A percentile compares a stretch with the other conserved stretches of the same genome.
phyloP scores from a whole-genome alignment of 768 basidiomycete species.

The Tulasnella sp. region DNA sequence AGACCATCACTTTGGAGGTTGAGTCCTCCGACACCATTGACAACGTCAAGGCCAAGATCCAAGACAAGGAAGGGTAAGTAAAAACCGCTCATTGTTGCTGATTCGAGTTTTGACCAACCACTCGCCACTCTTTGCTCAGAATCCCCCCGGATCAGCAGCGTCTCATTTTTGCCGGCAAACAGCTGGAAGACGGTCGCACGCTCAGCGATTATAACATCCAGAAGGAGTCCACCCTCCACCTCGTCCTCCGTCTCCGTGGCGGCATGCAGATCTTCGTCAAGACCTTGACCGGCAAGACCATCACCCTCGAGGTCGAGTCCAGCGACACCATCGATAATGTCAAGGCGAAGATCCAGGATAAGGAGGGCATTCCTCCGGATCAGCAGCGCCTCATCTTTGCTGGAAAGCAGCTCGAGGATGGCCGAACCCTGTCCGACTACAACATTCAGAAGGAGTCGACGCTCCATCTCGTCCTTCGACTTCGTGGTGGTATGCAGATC shows the following conservation, averaged over 20 bases:
- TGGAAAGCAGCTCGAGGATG: slow-evolving; percentile 92
- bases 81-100: not conserved
- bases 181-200: slow-evolving; percentile 90
- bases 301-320: slow-evolving; percentile 48
- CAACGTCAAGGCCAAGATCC: slow-evolving; percentile 97
- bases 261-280: slow-evolving; percentile 61
- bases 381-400: slow-evolving; percentile 63
- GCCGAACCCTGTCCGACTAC: slow-evolving; percentile 68
- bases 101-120: slow-evolving; percentile 15
- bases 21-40: slow-evolving; percentile 61
- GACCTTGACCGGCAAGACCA: slow-evolving; percentile 36
- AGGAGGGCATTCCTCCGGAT: slow-evolving; percentile 38
- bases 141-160: slow-evolving; percentile 45
- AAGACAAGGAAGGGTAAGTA: slow-evolving; percentile 90
- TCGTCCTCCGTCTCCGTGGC: slow-evolving; percentile 44
- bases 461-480: slow-evolving; percentile 42
- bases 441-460: slow-evolving; percentile 46
- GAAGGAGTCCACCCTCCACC: slow-evolving; percentile 41
- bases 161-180: slow-evolving; percentile 81
- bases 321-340: slow-evolving; percentile 41
- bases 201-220: slow-evolving; percentile 52
- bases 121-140: slow-evolving; percentile 35
- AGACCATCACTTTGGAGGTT: slow-evolving; percentile 44
- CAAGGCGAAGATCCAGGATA: slow-evolving; percentile 35
- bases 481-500: slow-evolving; percentile 58